These are phyloP conservation scores for Boletus rufocinnamomeus DNA, from an alignment of 768 basidiomycete genomes.

Conservation along the genomic window DNA sequence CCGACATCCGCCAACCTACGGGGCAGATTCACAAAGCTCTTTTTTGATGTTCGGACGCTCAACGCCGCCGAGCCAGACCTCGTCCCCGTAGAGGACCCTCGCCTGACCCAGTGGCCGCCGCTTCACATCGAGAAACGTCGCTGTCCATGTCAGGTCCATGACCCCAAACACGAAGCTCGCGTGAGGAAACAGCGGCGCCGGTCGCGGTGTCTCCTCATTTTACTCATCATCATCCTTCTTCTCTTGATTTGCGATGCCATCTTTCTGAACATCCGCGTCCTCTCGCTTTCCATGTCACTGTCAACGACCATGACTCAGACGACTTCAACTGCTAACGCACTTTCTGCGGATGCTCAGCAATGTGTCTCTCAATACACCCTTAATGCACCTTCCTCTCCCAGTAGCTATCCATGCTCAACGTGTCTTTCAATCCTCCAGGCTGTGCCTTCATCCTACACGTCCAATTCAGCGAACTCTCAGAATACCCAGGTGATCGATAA, in stretches of 20 bases:
- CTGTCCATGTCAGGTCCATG: constrained; percentile 26
- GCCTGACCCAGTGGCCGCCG: constrained; percentile 39
- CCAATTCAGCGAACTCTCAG: constrained; percentile 34
- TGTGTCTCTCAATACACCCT: constrained; percentile 49
- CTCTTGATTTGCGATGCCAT: constrained; percentile 43
- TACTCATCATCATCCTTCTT: constrained; percentile 43
- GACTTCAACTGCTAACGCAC: constrained; percentile 27
- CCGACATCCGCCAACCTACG: constrained; percentile 26
- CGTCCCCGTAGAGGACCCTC: constrained; percentile 26
- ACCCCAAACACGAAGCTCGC: constrained; percentile 22
- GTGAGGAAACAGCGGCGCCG: constrained; percentile 33
- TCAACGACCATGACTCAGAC: constrained; percentile 21
- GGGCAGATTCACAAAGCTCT: constrained; percentile 39
- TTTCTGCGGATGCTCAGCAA: constrained; percentile 43
- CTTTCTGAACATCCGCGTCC: constrained; percentile 41
- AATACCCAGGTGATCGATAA: constrained; percentile 36
- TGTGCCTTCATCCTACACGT: constrained; percentile 38
- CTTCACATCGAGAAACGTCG: constrained; percentile 41
- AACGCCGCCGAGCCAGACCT: constrained; percentile 27
- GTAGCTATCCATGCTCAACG: constrained; percentile 47
- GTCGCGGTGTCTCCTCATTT: constrained; percentile 33
- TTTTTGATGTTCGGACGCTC: constrained; percentile 39
- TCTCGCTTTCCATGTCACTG: constrained; percentile 19
- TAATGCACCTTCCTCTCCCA: constrained; percentile 45
- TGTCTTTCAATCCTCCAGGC: constrained; percentile 44